These are phyloP conservation scores for Spergularia bocconei DNA, from an alignment of 148 eudicot genomes.

Conservation along the genomic window DNA sequence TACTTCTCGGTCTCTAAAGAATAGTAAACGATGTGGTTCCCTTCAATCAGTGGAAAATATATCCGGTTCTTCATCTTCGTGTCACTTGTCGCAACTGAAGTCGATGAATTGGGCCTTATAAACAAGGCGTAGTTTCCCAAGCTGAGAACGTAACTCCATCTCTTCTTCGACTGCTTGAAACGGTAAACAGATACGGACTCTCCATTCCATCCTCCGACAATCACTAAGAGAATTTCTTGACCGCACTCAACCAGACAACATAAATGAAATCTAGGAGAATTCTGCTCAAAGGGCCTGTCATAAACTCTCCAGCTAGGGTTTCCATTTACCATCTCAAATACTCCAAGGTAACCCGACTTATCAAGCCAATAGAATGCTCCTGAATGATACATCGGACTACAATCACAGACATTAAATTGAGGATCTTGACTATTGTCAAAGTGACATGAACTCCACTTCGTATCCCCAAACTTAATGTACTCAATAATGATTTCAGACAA, in stretches of 20 bases:
- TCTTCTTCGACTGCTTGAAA: background rate
- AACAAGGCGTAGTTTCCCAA: slow-evolving; percentile 4
- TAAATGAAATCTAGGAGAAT: background rate
- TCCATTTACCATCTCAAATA: background rate
- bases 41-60: slow-evolving; percentile 2
- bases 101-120: background rate
- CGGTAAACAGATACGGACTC: background rate
- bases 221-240: slow-evolving; percentile 2
- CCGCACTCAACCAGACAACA: slow-evolving; percentile 7
- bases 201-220: background rate
- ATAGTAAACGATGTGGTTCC: slow-evolving; percentile 1
- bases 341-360: background rate
- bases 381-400: background rate
- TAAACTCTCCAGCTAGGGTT: background rate
- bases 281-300: background rate
- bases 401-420: background rate
- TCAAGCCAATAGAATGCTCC: background rate
- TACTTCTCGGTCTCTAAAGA: background rate
- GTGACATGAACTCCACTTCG: background rate
- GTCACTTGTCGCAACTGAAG: background rate
- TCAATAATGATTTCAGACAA: background rate
- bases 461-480: background rate
- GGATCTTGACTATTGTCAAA: background rate
- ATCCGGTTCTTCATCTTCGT: slow-evolving; percentile 5
- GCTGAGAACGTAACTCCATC: slow-evolving; percentile 6